These are phyloP conservation scores for Fraxinus latifolia DNA, from an alignment of 305 asterid genomes.

Conservation along the genomic window DNA sequence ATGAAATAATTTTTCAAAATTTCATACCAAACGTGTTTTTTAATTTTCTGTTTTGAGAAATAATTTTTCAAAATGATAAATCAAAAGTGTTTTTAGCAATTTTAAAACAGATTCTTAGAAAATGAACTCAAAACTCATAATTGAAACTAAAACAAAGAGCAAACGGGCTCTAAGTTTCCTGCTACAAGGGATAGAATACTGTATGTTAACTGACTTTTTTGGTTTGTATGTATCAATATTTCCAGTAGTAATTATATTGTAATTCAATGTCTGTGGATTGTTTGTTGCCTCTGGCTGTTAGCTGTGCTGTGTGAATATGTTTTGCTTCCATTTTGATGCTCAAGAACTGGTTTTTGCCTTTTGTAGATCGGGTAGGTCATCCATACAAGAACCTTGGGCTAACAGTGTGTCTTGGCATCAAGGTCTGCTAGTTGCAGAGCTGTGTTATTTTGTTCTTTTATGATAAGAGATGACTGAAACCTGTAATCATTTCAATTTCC, in stretches of 20 bases:
- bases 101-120: no score
- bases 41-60: no score
- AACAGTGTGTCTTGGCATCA: slow-evolving; percentile 74
- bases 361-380: slow-evolving; percentile 79
- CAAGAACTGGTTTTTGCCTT: slow-evolving; percentile 21
- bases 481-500: slow-evolving; percentile 23
- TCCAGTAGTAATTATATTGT: neutral
- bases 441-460: slow-evolving; percentile 1
- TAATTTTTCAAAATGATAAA: no score
- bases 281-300: neutral
- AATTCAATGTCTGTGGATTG: neutral
- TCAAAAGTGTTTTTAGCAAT: no score
- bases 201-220: neutral
- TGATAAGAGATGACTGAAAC: slow-evolving; percentile 4
- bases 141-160: no score
- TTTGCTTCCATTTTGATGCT: slow-evolving; percentile 26
- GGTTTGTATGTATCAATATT: neutral
- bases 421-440: slow-evolving; percentile 49
- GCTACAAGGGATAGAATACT: neutral
- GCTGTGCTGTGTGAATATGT: neutral
- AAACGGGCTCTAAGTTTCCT: neutral
- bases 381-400: slow-evolving; percentile 79
- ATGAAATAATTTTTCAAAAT: no score
- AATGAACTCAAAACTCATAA: no score
- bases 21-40: no score